Evolutionary conservation across 257 asterid species (phyloP).

Genomic region (Nicotiana tomentosiformis): DNA sequence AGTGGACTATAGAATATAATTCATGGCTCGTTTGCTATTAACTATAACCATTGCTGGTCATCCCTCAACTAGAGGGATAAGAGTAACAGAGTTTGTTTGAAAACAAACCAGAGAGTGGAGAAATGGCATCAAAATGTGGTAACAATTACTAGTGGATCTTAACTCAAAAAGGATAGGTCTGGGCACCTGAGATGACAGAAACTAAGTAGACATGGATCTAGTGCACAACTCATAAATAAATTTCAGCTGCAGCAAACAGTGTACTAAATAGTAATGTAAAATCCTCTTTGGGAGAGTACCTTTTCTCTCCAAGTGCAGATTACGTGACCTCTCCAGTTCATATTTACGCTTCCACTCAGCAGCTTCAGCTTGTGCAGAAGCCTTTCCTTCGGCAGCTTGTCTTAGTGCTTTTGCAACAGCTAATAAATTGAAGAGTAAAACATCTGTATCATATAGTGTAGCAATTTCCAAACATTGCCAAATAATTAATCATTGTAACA

Average conservation of each 20-base stretch:
- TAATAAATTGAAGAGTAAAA: constrained; percentile 20
- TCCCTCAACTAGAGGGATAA: not conserved
- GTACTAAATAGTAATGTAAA: not conserved
- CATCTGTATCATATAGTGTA: not conserved
- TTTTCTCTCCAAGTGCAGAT: constrained; percentile 51
- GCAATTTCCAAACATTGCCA: not conserved
- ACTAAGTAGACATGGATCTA: not conserved
- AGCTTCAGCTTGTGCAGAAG: constrained; percentile 91
- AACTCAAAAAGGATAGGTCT: not conserved
- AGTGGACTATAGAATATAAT: not conserved
- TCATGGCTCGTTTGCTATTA: not conserved
- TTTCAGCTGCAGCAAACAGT: not conserved
- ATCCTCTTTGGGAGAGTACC: constrained; percentile 31
- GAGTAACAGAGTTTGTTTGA: not conserved
- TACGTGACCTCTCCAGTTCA: constrained; percentile 68
- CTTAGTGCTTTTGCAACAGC: constrained; percentile 82
- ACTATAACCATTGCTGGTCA: not conserved
- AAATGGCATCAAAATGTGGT: not conserved
- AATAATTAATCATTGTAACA: constrained; percentile 5
- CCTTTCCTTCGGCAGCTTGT: constrained; percentile 76
- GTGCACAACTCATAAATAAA: not conserved
- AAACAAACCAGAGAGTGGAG: not conserved
- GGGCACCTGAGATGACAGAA: not conserved
- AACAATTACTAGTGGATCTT: not conserved
- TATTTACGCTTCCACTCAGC: constrained; percentile 93